Conservation (phyloP, 2,329 filamentous ascomycete species). For the Stromatinia cepivora region DNA sequence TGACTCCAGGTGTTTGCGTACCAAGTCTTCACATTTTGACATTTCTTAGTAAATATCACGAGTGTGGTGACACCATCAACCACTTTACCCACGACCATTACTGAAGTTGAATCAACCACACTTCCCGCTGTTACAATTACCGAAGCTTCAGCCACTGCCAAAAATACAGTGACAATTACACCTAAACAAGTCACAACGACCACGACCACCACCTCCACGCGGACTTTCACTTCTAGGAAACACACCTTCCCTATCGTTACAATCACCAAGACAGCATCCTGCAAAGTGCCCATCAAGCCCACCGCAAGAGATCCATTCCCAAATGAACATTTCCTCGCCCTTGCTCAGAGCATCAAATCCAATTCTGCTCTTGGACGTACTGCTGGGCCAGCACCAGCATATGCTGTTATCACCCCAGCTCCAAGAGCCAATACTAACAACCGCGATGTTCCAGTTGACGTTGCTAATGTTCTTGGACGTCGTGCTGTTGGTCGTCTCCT, state of each 20-base stretch:
- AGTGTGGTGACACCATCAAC: conserved; percentile 14
- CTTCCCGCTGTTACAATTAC: conserved; percentile 9
- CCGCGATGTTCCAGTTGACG: conserved; percentile 9
- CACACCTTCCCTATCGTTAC: conserved; percentile 13
- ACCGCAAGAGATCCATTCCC: conserved; percentile 11
- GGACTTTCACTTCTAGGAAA: conserved; percentile 13
- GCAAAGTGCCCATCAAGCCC: conserved; percentile 3
- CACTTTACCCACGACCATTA: conserved; percentile 5
- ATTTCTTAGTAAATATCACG: conserved; percentile 18
- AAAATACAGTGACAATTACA: conserved; percentile 13
- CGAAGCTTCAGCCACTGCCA: conserved; percentile 7
- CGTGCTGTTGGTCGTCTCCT: conserved; percentile 16
- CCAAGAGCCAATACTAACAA: not conserved
- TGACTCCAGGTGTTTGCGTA: not conserved
- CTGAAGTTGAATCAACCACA: conserved; percentile 1
- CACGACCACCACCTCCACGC: conserved; percentile 1
- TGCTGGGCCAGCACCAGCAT: not conserved
- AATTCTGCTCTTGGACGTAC: not conserved
- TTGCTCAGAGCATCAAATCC: conserved; percentile 20
- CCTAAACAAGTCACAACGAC: conserved; percentile 6
- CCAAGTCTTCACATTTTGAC: conserved; percentile 1
- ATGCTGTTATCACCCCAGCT: conserved; percentile 11
- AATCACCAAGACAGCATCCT: conserved; percentile 16
- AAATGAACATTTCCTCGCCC: conserved; percentile 5
- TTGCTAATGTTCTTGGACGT: conserved; percentile 20